A percentile compares a stretch with the other conserved stretches of the same genome.
Evolutionary conservation across 2,329 filamentous ascomycete genomes (phyloP).

Genomic region (Stagonosporopsis cucurbitacearum): DNA sequence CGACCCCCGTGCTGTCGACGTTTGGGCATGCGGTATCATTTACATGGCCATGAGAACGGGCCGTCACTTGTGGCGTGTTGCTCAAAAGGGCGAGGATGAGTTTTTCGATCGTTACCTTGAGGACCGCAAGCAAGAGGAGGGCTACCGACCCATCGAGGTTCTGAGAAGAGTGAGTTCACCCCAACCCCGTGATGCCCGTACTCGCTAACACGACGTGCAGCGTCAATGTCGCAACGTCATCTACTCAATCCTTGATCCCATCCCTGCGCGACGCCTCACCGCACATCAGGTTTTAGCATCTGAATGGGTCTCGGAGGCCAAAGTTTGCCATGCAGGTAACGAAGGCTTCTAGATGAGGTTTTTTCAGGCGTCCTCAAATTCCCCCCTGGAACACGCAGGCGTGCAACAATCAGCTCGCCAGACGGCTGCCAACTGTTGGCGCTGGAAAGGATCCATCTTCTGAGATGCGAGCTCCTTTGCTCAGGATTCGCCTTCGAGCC

Average conservation of each 20-base stretch:
- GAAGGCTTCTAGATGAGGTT: constrained; percentile 75
- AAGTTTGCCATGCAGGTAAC: constrained; percentile 93
- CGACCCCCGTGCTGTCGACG: constrained; percentile 94
- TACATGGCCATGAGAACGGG: constrained; percentile 99
- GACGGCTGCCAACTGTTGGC: constrained; percentile 7
- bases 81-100: constrained; percentile 95
- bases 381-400: constrained; percentile 27
- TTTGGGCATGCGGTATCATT: constrained; percentile 98
- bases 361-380: constrained; percentile 13
- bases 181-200: neutral
- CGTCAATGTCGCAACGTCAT: constrained; percentile 98
- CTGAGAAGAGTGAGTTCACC: constrained; percentile 79
- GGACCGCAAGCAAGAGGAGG: constrained; percentile 90
- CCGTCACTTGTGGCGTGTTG: constrained; percentile 94
- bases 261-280: constrained; percentile 88
- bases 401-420: constrained; percentile 8
- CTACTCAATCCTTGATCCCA: constrained; percentile 96
- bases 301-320: constrained; percentile 98
- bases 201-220: constrained; percentile 56
- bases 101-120: constrained; percentile 95
- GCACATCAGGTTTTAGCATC: constrained; percentile 97
- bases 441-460: constrained; percentile 19
- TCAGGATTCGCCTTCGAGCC: constrained; percentile 16
- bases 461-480: constrained; percentile 14
- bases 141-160: constrained; percentile 95